Base-by-base conservation (phyloP, 306 rosid species). In the Malus orientalis region DNA sequence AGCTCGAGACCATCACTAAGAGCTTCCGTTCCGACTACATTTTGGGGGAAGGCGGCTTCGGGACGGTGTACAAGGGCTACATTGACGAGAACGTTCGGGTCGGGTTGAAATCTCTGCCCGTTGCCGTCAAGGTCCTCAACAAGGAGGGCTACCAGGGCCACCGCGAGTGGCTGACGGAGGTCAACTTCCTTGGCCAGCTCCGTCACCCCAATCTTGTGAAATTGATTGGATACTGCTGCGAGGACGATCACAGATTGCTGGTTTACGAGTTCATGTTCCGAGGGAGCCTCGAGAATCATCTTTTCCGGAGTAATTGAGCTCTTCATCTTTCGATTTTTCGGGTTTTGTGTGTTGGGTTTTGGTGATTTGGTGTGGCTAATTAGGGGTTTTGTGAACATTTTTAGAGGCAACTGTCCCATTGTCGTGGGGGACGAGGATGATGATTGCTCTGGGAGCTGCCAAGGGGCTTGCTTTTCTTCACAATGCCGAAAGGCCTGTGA, bases 101-200 rank as follows among this genome's bases (percentile, higher is more conserved):
- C 40, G 99, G 99, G 32, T 97, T 96, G 71, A 96, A 96, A 70
- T 92, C 99, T 27, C 90, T 96, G 6, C 98, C 99, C 0, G 99
- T 96, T 1, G 99, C 99, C 1, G 98, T 96, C 74, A 96, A 96
- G 77, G 99, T 96, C 30, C 91, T 96, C 75, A 96, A 96, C 81
- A 96, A 92, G 78, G 99, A 96, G 75, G 99, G 99, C 44, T 92
- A 87, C 13, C 99, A 96, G 85, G 99, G 99, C 69, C 99, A 96
- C 75, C 89, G 99, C 59, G 99, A 96, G 74, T 96, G 99, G 99
- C 98, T 96, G 98, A 91, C 99, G 44, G 99, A 96, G 85, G 97
- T 96, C 82, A 96, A 96, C 88, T 92, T 93, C 83, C 91, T 96
- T 13, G 99, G 99, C 57, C 98, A 92, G 86, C 93, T 96, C 1